Conservation (phyloP, 495 filamentous ascomycete genomes). For the Talaromyces stipitatus region DNA sequence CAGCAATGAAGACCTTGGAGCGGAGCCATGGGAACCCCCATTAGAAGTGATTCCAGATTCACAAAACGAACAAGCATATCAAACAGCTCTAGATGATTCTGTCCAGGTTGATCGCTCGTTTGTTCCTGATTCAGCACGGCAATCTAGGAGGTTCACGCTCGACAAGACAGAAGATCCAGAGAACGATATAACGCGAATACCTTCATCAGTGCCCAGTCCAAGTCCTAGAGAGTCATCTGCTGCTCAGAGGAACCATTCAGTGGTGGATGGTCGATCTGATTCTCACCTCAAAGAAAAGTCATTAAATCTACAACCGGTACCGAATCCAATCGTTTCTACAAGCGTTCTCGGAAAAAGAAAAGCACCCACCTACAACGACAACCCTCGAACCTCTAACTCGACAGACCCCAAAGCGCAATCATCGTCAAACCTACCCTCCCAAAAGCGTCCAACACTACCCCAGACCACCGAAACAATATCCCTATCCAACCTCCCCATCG, state of each 20-base stretch:
- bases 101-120: slow-evolving; percentile 6
- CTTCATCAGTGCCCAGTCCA: slow-evolving; percentile 7
- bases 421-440: background rate
- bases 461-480: background rate
- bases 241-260: background rate
- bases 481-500: slow-evolving; percentile 14
- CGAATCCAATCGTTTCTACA: background rate
- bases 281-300: background rate
- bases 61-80: slow-evolving; percentile 9
- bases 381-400: background rate
- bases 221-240: background rate
- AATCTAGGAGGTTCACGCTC: background rate
- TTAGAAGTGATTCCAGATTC: slow-evolving; percentile 22
- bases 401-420: background rate
- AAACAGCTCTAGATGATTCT: background rate
- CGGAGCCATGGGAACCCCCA: background rate
- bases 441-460: background rate
- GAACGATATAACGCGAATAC: background rate
- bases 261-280: background rate
- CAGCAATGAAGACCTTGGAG: background rate
- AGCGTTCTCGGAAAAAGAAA: slow-evolving; percentile 1
- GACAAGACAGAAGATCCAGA: background rate
- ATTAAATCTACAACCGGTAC: background rate
- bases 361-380: background rate
- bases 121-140: background rate